A percentile compares a stretch with the other conserved stretches of the same genome.
Evolutionary conservation across 768 basidiomycete species (phyloP).

Genomic region (Rubroboletus satanas): DNA sequence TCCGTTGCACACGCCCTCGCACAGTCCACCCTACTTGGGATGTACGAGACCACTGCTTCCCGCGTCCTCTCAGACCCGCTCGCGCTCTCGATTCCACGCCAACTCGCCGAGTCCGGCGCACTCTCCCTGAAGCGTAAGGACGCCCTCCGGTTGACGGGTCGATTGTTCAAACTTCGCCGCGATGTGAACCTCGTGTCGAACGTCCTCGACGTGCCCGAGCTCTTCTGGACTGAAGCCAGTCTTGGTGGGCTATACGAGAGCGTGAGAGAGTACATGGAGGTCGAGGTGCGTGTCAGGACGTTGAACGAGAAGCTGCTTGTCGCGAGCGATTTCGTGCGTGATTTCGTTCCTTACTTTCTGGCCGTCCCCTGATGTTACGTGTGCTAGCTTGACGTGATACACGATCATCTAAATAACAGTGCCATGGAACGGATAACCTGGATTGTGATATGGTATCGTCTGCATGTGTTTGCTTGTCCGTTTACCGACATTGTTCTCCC

Average conservation of each 20-base stretch:
- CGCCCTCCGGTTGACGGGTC: conserved; percentile 82
- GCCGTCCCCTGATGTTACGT: not conserved
- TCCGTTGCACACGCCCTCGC: conserved; percentile 94
- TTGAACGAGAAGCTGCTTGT: conserved; percentile 87
- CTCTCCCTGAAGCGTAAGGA: conserved; percentile 74
- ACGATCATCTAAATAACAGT: conserved; percentile 85
- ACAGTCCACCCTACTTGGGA: conserved; percentile 88
- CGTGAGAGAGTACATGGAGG: conserved; percentile 93
- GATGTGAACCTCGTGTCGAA: conserved; percentile 92
- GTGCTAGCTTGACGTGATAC: conserved; percentile 81
- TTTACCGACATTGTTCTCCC: conserved; percentile 22
- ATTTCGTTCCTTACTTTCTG: not conserved
- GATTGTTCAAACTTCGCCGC: conserved; percentile 80
- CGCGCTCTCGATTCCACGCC: conserved; percentile 78
- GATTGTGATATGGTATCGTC: conserved; percentile 59
- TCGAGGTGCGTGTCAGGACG: conserved; percentile 73
- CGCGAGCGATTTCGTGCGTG: conserved; percentile 80
- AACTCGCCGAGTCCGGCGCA: conserved; percentile 73
- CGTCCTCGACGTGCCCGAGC: conserved; percentile 87
- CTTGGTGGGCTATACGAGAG: conserved; percentile 87
- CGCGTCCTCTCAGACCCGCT: conserved; percentile 72
- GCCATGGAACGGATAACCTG: conserved; percentile 90
- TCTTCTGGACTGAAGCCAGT: conserved; percentile 95
- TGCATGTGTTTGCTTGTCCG: conserved; percentile 43
- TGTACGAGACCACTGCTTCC: conserved; percentile 77